phyloP scores from a whole-genome alignment of 106 monocot genomes.

The Cymbidium sinense region DNA sequence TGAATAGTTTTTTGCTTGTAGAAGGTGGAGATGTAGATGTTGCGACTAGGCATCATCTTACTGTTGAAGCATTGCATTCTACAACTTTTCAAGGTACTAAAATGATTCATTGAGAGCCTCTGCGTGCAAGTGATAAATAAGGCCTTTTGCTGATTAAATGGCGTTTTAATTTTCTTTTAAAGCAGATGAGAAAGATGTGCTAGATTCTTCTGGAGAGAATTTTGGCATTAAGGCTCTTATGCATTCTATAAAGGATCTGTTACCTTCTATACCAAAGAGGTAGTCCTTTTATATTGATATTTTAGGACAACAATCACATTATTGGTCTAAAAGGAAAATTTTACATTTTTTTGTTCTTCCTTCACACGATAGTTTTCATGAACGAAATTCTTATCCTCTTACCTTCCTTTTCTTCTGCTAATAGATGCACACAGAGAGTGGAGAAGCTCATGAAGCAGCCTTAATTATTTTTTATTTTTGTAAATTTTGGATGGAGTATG shows the following conservation, averaged over 20 bases:
- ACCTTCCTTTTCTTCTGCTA: neutral
- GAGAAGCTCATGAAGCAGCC: conserved; percentile 20
- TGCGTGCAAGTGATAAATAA: neutral
- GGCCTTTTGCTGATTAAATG: too few species aligned
- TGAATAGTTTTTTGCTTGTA: conserved; percentile 32
- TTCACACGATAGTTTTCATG: neutral
- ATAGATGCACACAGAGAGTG: conserved; percentile 37
- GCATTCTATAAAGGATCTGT: conserved; percentile 34
- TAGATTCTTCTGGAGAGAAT: conserved; percentile 11
- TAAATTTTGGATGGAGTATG: neutral
- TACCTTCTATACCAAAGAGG: conserved; percentile 57
- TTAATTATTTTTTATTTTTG: neutral
- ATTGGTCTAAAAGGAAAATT: too few species aligned
- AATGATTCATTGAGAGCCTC: neutral
- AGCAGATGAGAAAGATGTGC: conserved; percentile 14
- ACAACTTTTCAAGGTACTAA: conserved; percentile 25
- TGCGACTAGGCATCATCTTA: conserved; percentile 24
- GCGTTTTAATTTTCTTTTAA: neutral
- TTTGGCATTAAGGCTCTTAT: conserved; percentile 20
- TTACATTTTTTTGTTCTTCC: neutral
- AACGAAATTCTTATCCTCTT: conserved; percentile 2
- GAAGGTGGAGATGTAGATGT: conserved; percentile 30
- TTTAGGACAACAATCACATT: neutral
- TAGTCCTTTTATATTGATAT: conserved; percentile 6
- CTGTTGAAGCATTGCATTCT: conserved; percentile 18